Base-by-base conservation (phyloP, 1,284 basidiomycete genomes). In the Marasmius fiardii region DNA sequence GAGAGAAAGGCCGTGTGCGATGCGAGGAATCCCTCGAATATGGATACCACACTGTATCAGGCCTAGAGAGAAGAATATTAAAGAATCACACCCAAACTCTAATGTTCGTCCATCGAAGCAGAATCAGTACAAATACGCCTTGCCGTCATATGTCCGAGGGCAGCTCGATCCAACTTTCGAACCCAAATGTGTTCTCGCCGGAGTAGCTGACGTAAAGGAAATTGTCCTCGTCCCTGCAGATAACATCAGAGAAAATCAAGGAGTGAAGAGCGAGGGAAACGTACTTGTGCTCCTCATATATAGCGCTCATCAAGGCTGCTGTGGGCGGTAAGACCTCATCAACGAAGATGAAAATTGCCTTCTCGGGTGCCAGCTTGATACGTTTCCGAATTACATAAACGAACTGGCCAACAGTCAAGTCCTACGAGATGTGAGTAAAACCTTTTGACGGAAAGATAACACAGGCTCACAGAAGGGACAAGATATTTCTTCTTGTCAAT, bases 401-500 rank as follows among this genome's bases (percentile, higher is more conserved):
- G 70, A 99, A 99, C 73, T 99, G 95, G 12, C 93, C 94, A 5
- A 99, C 97, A 24, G 97, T 99, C 53, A 99, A 79, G 76, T 99
- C 96, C 92, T 97, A 67, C 45, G 55, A 47, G 48, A 12, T 35
- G 41, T 48, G 53, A 14, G 35, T 35, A 7, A 18, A 43, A n/a
- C 33, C 20, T 44, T 23, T 28, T n/a, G 20, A 45, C 4, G 16
- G 16, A 43, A 18, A 12, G 31, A 3, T 28, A 43, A 51, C 33
- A 26, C 33, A 23, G 7, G 71, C 85, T 64, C 67, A 95, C 93
- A 53, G 95, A 96, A 53, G 97, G 97, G 3, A 99, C 97, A 47
- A 99, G 82, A 67, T 99, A 99, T 81, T 99, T 99, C 92, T 99
- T 99, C 92, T 99, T 99, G 83, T 99, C 97, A 68, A 99, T 98